A percentile compares a stretch with the other conserved stretches of the same genome.
Conservation (phyloP, 1,284 basidiomycete genomes). For the Microbotryomycetes sp. region DNA sequence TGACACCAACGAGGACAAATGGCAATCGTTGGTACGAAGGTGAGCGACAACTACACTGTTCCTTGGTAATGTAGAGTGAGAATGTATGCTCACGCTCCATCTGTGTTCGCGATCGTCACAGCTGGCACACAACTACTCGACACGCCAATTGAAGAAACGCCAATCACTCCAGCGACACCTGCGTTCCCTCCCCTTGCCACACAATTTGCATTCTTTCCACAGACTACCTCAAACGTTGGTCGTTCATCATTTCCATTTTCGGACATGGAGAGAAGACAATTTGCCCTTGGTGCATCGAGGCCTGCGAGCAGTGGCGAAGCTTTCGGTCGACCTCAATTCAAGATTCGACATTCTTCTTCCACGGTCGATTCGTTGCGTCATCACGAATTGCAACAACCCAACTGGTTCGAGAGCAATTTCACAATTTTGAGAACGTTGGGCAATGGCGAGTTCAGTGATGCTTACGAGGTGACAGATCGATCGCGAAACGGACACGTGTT, state of each 20-base stretch:
- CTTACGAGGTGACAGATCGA: constrained; percentile 78
- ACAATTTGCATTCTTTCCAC: constrained; percentile 10
- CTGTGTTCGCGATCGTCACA: not conserved
- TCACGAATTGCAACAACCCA: constrained; percentile 26
- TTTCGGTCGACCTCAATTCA: constrained; percentile 22
- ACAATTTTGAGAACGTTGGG: constrained; percentile 75
- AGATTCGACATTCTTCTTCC: constrained; percentile 34
- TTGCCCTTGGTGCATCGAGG: not conserved
- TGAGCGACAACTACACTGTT: not conserved
- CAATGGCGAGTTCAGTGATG: constrained; percentile 89
- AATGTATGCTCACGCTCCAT: not conserved
- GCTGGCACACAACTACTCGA: constrained; percentile 20
- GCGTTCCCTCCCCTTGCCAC: constrained; percentile 18
- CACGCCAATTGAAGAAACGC: constrained; percentile 25
- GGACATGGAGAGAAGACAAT: constrained; percentile 12
- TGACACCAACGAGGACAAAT: constrained; percentile 31
- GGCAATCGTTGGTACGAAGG: constrained; percentile 19
- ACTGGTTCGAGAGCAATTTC: constrained; percentile 65
- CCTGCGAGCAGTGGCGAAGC: not conserved
- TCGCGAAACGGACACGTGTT: constrained; percentile 54
- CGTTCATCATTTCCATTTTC: constrained; percentile 29
- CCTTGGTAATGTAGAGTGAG: too few species aligned
- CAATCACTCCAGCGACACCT: constrained; percentile 24
- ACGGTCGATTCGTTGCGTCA: constrained; percentile 28
- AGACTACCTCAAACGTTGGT: constrained; percentile 5